These are phyloP conservation scores for Diaporthe helianthi DNA, from an alignment of 2,329 filamentous ascomycete species.

Conservation along the genomic window DNA sequence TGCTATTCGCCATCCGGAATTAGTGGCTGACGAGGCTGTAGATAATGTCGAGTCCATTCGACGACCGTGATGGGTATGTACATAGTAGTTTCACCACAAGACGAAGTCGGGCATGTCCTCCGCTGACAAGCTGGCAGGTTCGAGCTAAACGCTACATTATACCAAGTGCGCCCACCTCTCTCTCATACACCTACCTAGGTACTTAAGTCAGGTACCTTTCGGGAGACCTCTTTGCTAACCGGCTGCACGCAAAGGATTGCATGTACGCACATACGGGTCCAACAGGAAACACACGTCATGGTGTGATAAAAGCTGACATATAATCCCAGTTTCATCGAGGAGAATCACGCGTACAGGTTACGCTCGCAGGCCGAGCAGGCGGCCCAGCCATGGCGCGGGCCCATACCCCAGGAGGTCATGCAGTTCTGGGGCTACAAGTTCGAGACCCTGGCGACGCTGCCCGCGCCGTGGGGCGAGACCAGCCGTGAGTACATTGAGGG, in stretches of 20 bases:
- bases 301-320: slow-evolving; percentile 32
- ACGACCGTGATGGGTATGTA: slow-evolving; percentile 76
- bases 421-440: slow-evolving; percentile 99
- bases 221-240: slow-evolving; percentile 38
- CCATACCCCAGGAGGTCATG: slow-evolving; percentile 78
- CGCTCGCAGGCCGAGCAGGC: slow-evolving; percentile 65
- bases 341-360: slow-evolving; percentile 79
- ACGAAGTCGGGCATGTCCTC: not conserved
- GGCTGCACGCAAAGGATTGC: slow-evolving; percentile 52
- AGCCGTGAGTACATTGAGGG: slow-evolving; percentile 79
- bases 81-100: not conserved
- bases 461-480: slow-evolving; percentile 75
- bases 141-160: slow-evolving; percentile 93
- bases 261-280: slow-evolving; percentile 51
- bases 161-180: slow-evolving; percentile 70
- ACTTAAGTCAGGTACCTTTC: no score
- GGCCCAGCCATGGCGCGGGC: slow-evolving; percentile 50
- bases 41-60: slow-evolving; percentile 87
- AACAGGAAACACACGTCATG: no score
- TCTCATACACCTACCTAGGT: not conserved
- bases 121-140: slow-evolving; percentile 63
- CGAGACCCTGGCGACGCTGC: slow-evolving; percentile 82
- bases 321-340: slow-evolving; percentile 80
- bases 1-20: not conserved
- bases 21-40: slow-evolving; percentile 46